Base-by-base conservation (phyloP, 2,329 filamentous ascomycete species). In the Fusarium sp. region DNA sequence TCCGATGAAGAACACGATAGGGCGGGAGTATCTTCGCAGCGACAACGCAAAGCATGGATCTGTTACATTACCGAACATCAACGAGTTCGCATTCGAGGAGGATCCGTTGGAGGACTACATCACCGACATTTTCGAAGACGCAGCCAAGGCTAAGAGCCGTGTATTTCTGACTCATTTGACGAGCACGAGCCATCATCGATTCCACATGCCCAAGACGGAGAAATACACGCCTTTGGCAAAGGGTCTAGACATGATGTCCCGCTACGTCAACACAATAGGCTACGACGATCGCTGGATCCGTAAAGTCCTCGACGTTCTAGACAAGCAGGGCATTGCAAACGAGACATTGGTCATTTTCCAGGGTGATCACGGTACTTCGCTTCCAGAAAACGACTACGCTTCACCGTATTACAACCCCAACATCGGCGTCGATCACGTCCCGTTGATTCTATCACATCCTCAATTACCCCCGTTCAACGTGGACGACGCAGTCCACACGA, bases 141-240 rank as follows among this genome's bases (percentile, higher is more conserved):
- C 80, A 19, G 75, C 70, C 39, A 70, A 78, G 42, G 77, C 76
- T 2, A 73, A 81, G 19, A 76, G 80, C 44, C 75, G 80, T 15
- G 70, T 82, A 1, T 82, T 82, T 37, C 60, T 82, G 9, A 78
- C 79, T 4, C 81, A 82, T 62, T 60, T 82, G 7, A 82, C 81
- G 7, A 81, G 80, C 64, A 82, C 80, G 8, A 78, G 77, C 5
- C 80, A 82, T 59, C 80, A 82, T 41, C 75, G 78, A 10, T 82
- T 79, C 46, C 75, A 72, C 2, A 64, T 81, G 55, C 80, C 80
- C 2, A 69, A 63, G 8, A 73, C 74, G 0, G 79, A 80, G 35
- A 60, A 63, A 6, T 78, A 79, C 12, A 74, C 78, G 0, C 76
- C 76, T 4, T 46, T 82, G 38, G 73, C 74, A 3, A 73, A 74